A percentile compares a stretch with the other conserved stretches of the same genome.
These are phyloP conservation scores for Eucalyptus tenuipes DNA, from an alignment of 345 rosid species.

Conservation along the genomic window DNA sequence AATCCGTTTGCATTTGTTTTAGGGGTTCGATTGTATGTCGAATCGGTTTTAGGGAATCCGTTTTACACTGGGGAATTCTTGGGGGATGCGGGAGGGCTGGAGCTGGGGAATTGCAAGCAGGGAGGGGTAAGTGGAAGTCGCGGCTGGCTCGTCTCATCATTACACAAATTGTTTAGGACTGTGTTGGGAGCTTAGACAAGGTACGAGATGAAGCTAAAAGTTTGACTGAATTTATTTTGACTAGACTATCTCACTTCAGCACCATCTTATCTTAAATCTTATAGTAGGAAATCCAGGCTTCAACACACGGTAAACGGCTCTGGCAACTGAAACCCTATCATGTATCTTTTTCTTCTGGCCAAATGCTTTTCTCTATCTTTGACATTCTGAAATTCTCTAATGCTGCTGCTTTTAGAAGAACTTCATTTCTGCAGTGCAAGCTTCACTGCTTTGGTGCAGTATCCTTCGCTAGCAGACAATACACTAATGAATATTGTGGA, in stretches of 20 bases:
- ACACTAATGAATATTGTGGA: conserved; percentile 24
- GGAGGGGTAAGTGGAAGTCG: not conserved
- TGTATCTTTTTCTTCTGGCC: not conserved
- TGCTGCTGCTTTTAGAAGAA: conserved; percentile 65
- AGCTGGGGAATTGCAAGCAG: not conserved
- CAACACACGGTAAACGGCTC: not conserved
- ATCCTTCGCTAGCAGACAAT: conserved; percentile 12
- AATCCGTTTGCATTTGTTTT: no score
- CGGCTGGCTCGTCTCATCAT: not conserved
- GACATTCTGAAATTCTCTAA: not conserved
- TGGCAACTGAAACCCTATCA: not conserved
- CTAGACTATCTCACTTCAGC: not conserved
- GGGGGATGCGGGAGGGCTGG: not conserved
- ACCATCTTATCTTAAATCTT: not conserved
- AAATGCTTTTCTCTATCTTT: not conserved
- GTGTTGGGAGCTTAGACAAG: not conserved
- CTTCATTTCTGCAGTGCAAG: conserved; percentile 44
- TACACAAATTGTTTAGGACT: not conserved
- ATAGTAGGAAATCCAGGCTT: not conserved
- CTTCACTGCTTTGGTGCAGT: conserved; percentile 32
- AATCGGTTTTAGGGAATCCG: no score
- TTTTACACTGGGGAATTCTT: not conserved
- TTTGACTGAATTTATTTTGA: not conserved
- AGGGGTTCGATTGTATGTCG: no score
- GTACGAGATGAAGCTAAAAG: not conserved